Conservation (phyloP, 768 basidiomycete genomes). For the Phlebiopsis flavidoalba region DNA sequence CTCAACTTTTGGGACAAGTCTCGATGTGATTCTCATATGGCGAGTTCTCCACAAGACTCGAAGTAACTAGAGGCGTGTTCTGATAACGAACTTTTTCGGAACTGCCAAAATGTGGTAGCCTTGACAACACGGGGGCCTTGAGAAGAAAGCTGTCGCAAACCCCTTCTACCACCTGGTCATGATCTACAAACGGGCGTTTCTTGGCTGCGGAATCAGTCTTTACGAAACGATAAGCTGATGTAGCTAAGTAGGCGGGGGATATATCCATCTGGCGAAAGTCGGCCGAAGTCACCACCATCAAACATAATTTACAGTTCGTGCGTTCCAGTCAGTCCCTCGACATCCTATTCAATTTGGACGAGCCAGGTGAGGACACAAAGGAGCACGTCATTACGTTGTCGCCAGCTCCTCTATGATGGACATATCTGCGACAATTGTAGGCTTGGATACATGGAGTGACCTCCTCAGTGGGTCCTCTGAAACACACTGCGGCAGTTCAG, state of each 20-base stretch:
- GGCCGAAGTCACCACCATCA: conserved; percentile 7
- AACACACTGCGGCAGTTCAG: conserved; percentile 17
- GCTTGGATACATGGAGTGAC: conserved; percentile 11
- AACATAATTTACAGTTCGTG: conserved; percentile 12
- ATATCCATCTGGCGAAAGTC: conserved; percentile 17
- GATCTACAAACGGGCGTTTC: conserved; percentile 17
- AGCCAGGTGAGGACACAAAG: conserved; percentile 10
- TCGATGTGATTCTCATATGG: conserved; percentile 21
- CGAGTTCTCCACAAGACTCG: conserved; percentile 12
- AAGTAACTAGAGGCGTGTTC: conserved; percentile 8
- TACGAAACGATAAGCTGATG: conserved; percentile 16
- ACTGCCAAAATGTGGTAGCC: conserved; percentile 5
- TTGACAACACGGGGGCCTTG: conserved; percentile 7
- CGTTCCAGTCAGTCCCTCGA: not conserved
- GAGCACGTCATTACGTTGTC: conserved; percentile 19
- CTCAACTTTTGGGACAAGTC: conserved; percentile 21
- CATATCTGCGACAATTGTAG: conserved; percentile 17
- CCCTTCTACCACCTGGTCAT: conserved; percentile 16
- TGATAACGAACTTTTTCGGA: conserved; percentile 15
- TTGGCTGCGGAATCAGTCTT: conserved; percentile 18
- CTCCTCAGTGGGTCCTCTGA: conserved; percentile 9
- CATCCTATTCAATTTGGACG: not conserved
- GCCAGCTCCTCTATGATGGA: conserved; percentile 22
- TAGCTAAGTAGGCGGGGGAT: conserved; percentile 15
- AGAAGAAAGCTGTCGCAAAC: conserved; percentile 8